A percentile compares a stretch with the other conserved stretches of the same genome.
Evolutionary conservation across 441 rosid species (phyloP).

Genomic region (Isatis lusitanica): DNA sequence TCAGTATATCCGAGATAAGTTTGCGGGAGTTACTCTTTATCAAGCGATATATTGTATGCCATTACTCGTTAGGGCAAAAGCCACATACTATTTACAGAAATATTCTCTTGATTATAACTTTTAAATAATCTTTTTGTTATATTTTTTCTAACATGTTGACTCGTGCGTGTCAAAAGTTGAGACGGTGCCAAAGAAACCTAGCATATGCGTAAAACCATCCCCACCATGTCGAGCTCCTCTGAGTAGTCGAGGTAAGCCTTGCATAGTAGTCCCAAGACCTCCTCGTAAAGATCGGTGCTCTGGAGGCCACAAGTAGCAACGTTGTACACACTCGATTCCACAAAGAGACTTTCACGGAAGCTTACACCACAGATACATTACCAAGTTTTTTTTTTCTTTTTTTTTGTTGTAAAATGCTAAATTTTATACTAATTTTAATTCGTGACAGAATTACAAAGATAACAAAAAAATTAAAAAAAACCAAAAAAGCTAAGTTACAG

Average conservation of each 20-base stretch:
- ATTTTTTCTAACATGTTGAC: neutral
- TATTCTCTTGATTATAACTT: neutral
- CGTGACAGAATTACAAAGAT: no score
- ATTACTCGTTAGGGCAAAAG: neutral
- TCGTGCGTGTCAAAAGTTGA: neutral
- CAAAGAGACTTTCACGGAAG: neutral
- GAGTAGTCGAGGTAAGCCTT: neutral
- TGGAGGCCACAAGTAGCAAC: neutral
- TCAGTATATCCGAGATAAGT: neutral
- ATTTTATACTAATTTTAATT: no score
- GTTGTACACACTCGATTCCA: neutral
- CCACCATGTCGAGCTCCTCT: conserved; percentile 11
- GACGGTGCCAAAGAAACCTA: neutral
- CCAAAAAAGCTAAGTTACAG: no score
- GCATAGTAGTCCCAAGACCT: neutral
- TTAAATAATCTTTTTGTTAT: neutral
- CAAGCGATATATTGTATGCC: no score
- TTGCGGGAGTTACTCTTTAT: no score
- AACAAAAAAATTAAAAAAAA: no score
- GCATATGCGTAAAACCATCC: neutral
- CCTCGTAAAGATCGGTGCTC: neutral
- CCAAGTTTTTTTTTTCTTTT: no score
- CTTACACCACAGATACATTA: neutral
- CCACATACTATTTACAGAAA: neutral
- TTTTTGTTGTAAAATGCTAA: no score